Base-by-base conservation (phyloP, 1,139 yeast species). In the Blastobotrys ciferrii region DNA sequence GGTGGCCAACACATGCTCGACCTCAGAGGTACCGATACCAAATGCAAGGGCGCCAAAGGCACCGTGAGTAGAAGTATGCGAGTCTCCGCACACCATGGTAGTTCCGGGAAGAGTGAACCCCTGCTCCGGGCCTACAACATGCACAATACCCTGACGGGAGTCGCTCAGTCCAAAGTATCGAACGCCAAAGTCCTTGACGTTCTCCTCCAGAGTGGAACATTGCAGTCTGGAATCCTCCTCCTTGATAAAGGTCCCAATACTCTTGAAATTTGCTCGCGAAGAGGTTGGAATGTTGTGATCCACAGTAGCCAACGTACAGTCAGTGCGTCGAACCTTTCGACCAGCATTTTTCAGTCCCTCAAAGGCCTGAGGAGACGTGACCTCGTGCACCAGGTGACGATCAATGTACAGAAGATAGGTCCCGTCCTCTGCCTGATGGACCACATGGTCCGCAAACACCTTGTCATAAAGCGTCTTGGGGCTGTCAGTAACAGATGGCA, bases 1-100 rank as follows among this genome's bases (percentile, higher is more conserved):
- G 7, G 98, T 92, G 46, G 98, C 98, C 63, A 92, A 76, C 53
- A 92, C 98, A 67, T 92, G 98, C 73, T 92, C 98, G 49, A 92
- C 98, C 72, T 92, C 98, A 3, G 98, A 91, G 53, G 98, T 92
- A 69, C 98, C 98, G 62, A 92, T 92, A 72, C 98, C 98, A 63
- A 92, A 92, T 12, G 98, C 98, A 54, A 92, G 78, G n/a, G 98
- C 75, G 54, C 98, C 98, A 65, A 92, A 92, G 38, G 98, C 98
- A 62, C 98, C 98, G 65, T 92, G 98, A 1, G 98, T 92, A 2
- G 97, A 88, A 32, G 98, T 92, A 68, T 92, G 98, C 2, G 97
- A 88, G 68, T 92, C 98, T 67, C 98, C 98, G 73, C 98, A 92
- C 45, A 92, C 98, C 38, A 92, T 96, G 2, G 98, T 92, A 49